A percentile compares a stretch with the other conserved stretches of the same genome.
Conservation (phyloP, 2,329 filamentous ascomycete species). For the Penicillium hordei region DNA sequence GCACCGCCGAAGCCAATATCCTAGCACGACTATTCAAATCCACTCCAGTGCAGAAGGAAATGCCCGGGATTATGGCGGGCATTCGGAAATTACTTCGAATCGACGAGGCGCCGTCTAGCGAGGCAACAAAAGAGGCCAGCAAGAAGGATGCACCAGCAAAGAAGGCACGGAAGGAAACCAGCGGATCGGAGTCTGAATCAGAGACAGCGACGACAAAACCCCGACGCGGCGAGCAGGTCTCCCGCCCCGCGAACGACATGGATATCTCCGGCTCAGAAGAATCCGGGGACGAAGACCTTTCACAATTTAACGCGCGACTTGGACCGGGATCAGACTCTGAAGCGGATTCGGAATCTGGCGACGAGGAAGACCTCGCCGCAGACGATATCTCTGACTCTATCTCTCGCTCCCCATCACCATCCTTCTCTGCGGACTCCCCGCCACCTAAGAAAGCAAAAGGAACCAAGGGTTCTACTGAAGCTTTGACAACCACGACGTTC, state of each 20-base stretch:
- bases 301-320: conserved; percentile 38
- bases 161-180: conserved; percentile 8
- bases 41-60: conserved; percentile 56
- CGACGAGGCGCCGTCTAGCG: conserved; percentile 24
- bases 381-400: conserved; percentile 36
- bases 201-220: conserved; percentile 3
- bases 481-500: conserved; percentile 52
- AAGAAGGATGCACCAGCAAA: conserved; percentile 15
- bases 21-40: conserved; percentile 61
- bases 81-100: conserved; percentile 43
- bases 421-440: conserved; percentile 20
- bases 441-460: conserved; percentile 30
- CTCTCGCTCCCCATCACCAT: conserved; percentile 37
- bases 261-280: conserved; percentile 29
- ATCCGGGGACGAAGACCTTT: conserved; percentile 30
- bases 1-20: conserved; percentile 56
- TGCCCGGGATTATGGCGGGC: conserved; percentile 48
- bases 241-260: conserved; percentile 6
- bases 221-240: conserved; percentile 10
- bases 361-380: conserved; percentile 23
- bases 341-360: conserved; percentile 28
- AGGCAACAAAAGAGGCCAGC: conserved; percentile 13
- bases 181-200: conserved; percentile 15
- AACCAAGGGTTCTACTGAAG: conserved; percentile 19
- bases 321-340: conserved; percentile 30